Evolutionary conservation across 163 green algal genomes (phyloP), one percentile per base, ranked within the genome.

Genomic region (Scenedesmus sp.): DNA sequence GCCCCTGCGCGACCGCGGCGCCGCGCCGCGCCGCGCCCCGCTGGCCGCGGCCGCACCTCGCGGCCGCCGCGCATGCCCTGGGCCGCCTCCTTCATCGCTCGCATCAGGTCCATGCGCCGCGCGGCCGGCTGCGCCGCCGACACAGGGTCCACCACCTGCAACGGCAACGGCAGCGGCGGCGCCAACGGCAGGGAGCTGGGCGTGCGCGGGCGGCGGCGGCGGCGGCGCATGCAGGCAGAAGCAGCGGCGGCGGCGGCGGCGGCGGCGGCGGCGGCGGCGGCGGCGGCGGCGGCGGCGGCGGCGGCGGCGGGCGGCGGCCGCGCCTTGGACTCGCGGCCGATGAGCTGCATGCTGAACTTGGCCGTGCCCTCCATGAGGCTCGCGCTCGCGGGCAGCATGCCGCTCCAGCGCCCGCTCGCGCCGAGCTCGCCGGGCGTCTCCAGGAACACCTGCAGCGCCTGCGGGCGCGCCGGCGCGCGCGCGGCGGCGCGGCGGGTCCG

Each of bases 391-490:
- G 88, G 88, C 48, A 66, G 60, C 80, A 93, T 60, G 15, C 75
- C 57, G 10, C 29, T 18, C 89, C 89, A 93, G 26, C 72, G 80
- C n/a, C 48, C 45, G 63, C 22, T 76, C 24, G 57, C 29, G 15
- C 79, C 63, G 44, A 93, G 81, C 56, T 91, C 89, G 31, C 84
- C 85, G 47, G 91, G 84, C 6, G 69, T 63, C 47, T 89, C 62
- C 53, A 93, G 78, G 75, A 93, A 93, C 34, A 93, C 36, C 4
- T 70, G 75, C 71, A 93, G 71, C 79, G 89, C 86, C 39, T 47
- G 39, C n/a, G n/a, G n/a, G n/a, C n/a, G n/a, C n/a, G n/a, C n/a
- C n/a, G n/a, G n/a, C n/a, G n/a, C n/a, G n/a, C n/a, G n/a, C n/a
- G n/a, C n/a, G n/a, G n/a, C n/a, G n/a, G n/a, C n/a, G n/a, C n/a